Conservation (phyloP, 225 moss, liverwort and hornwort species). For the Bryum argenteum region DNA sequence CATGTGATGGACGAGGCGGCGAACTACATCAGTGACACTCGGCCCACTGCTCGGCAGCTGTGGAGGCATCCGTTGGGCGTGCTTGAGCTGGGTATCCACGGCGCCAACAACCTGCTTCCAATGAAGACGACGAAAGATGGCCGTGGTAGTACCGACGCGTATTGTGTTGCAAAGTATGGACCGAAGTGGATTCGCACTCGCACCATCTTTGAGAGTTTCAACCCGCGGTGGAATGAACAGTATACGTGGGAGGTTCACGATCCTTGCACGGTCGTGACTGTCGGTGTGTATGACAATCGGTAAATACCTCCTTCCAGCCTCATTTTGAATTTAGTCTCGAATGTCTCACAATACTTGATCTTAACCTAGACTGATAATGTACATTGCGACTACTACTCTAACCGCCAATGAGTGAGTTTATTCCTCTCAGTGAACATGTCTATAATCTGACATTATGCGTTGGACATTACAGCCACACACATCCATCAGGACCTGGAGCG, state of each 20-base stretch:
- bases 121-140: constrained; percentile 73
- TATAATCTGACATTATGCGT: background rate
- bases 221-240: constrained; percentile 97
- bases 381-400: no score
- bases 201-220: constrained; percentile 82
- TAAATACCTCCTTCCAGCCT: constrained; percentile 21
- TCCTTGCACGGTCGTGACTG: constrained; percentile 88
- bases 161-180: constrained; percentile 87
- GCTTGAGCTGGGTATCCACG: constrained; percentile 81
- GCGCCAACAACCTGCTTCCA: constrained; percentile 73
- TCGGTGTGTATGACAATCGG: constrained; percentile 94
- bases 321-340: background rate
- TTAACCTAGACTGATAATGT: no score
- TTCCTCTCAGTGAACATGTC: no score
- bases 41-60: constrained; percentile 75
- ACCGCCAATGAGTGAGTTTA: no score
- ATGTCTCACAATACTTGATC: no score
- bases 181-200: constrained; percentile 94
- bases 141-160: constrained; percentile 68
- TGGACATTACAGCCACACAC: constrained; percentile 52
- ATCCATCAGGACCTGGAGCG: constrained; percentile 41
- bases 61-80: constrained; percentile 88
- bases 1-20: constrained; percentile 91
- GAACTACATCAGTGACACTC: constrained; percentile 75
- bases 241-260: constrained; percentile 98